Conservation (phyloP, 129 eudicot genomes). For the Scalesia atractyloides region DNA sequence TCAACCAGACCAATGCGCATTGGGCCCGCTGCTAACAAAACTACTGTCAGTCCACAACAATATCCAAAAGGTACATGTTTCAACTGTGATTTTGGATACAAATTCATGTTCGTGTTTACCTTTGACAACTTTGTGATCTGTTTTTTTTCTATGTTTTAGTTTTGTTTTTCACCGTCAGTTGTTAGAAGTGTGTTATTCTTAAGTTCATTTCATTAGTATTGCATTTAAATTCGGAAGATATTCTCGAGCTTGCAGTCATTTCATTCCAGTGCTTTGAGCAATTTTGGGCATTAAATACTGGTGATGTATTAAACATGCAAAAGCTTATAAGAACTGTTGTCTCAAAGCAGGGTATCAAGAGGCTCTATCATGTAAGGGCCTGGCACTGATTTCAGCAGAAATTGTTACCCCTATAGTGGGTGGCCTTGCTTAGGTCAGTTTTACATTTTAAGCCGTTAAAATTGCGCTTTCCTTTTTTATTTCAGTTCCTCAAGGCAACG, state of each 20-base stretch:
- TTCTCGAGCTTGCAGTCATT: constrained; percentile 49
- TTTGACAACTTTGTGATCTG: constrained; percentile 9
- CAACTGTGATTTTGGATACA: constrained; percentile 1
- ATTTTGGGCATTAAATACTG: constrained; percentile 42
- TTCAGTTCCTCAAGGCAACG: constrained; percentile 48
- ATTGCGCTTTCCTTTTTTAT: constrained; percentile 43
- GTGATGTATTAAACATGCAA: constrained; percentile 40
- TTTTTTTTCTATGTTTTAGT: constrained; percentile 19
- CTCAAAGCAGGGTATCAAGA: constrained; percentile 95
- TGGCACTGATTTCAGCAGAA: constrained; percentile 85
- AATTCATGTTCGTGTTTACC: neutral
- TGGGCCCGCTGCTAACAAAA: constrained; percentile 92
- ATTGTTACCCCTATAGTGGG: constrained; percentile 66
- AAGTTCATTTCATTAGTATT: constrained; percentile 20
- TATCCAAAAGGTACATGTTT: constrained; percentile 51
- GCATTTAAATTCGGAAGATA: constrained; percentile 44
- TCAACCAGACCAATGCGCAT: constrained; percentile 93
- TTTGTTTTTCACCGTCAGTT: constrained; percentile 25
- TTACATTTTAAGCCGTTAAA: constrained; percentile 47
- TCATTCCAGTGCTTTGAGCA: constrained; percentile 51
- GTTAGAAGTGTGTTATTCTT: constrained; percentile 24
- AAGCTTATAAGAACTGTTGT: constrained; percentile 75
- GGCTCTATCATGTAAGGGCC: constrained; percentile 85
- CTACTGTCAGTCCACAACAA: constrained; percentile 53
- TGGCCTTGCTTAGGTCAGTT: constrained; percentile 95